Conservation (phyloP, 2,329 filamentous ascomycete genomes). For the Penicillium expansum region DNA sequence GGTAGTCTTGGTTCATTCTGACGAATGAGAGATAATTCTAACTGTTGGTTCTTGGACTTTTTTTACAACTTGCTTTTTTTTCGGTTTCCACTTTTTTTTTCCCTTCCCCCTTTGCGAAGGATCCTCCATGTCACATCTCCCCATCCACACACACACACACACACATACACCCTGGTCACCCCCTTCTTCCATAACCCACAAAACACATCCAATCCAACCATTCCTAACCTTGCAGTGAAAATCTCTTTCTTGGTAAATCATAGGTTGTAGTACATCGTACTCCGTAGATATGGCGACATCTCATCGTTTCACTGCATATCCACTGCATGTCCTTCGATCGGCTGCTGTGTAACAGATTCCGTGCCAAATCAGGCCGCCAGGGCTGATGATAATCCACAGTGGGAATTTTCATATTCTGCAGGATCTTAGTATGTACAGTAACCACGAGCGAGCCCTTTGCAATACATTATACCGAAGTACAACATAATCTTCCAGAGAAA, state of each 20-base stretch:
- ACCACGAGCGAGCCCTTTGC: not conserved
- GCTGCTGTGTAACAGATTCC: not conserved
- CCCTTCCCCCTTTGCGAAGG: not conserved
- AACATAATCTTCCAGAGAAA: not conserved
- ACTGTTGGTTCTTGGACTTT: constrained; percentile 3
- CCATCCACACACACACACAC: not conserved
- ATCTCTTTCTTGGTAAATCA: not conserved
- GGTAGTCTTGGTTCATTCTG: not conserved
- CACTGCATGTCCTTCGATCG: not conserved
- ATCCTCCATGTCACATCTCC: not conserved
- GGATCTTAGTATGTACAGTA: not conserved
- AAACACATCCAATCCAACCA: not conserved
- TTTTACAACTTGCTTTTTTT: not conserved
- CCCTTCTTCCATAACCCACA: not conserved
- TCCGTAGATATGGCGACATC: not conserved
- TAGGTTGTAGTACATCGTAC: not conserved
- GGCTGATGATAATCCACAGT: not conserved
- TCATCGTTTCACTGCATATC: not conserved
- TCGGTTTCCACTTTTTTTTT: not conserved
- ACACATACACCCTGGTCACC: not conserved
- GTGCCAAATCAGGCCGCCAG: not conserved
- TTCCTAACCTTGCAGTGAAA: not conserved
- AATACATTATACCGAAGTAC: not conserved
- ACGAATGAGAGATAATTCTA: not conserved
- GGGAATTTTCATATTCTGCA: not conserved